Percentiles rank a stretch among this genome's conserved stretches.
phyloP scores from a whole-genome alignment of 2,329 filamentous ascomycete species.

The Ambrosiella cleistominuta region DNA sequence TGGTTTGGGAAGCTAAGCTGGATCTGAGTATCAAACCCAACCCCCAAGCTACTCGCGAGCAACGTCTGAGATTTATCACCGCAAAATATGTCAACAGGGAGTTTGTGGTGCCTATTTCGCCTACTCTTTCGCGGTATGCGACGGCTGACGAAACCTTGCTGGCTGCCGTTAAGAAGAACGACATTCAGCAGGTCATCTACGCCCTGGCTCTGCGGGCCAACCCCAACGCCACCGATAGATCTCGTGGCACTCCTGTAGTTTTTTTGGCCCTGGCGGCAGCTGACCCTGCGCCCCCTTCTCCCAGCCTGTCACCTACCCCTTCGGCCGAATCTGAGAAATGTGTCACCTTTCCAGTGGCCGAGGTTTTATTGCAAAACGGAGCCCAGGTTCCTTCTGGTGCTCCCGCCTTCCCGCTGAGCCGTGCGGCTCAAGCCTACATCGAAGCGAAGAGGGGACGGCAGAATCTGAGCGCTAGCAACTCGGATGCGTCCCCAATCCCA shows the following conservation, averaged over 20 bases:
- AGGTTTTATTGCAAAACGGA: constrained; percentile 83
- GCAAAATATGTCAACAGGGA: constrained; percentile 77
- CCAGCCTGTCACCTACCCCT: constrained; percentile 23
- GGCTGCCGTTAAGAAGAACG: constrained; percentile 87
- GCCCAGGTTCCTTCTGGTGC: constrained; percentile 62
- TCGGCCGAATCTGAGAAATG: constrained; percentile 30
- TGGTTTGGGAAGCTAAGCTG: constrained; percentile 83
- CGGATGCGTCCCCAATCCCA: constrained; percentile 20
- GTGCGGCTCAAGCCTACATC: constrained; percentile 65
- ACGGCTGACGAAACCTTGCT: constrained; percentile 77
- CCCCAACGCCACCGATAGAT: constrained; percentile 71
- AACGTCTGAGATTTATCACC: constrained; percentile 86
- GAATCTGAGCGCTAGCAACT: constrained; percentile 35
- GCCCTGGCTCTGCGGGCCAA: constrained; percentile 74
- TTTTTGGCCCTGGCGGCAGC: constrained; percentile 85
- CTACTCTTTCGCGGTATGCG: constrained; percentile 56
- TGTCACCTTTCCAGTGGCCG: constrained; percentile 71
- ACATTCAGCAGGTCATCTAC: constrained; percentile 84
- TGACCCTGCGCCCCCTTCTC: constrained; percentile 64
- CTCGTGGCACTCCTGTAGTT: constrained; percentile 71
- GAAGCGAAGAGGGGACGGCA: constrained; percentile 51
- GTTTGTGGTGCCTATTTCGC: constrained; percentile 62
- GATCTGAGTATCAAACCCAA: constrained; percentile 57
- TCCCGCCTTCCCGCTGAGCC: constrained; percentile 69
- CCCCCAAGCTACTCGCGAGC: constrained; percentile 66